Conservation (phyloP, 1,284 basidiomycete genomes). For the Athelia psychrophila region DNA sequence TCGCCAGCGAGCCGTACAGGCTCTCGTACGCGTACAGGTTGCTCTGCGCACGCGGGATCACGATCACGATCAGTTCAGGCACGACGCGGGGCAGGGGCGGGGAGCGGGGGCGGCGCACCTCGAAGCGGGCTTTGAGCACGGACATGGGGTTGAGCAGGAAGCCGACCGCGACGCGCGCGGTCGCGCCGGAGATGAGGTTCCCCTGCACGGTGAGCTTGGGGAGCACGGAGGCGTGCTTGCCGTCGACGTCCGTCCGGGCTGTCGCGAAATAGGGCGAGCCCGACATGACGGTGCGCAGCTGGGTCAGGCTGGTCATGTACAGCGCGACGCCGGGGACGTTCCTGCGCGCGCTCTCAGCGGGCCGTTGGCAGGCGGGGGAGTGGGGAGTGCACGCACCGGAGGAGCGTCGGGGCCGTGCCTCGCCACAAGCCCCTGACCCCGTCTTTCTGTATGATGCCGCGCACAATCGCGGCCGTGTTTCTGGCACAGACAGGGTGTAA, state of each 20-base stretch:
- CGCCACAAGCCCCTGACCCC: slow-evolving; percentile 80
- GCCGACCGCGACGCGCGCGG: slow-evolving; percentile 83
- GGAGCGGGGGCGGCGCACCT: slow-evolving; percentile 55
- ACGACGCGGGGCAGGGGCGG: neutral
- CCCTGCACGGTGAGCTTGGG: slow-evolving; percentile 79
- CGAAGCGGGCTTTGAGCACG: slow-evolving; percentile 92
- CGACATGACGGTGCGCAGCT: slow-evolving; percentile 72
- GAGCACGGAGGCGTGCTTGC: slow-evolving; percentile 51
- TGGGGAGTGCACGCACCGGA: slow-evolving; percentile 44
- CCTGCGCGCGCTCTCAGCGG: slow-evolving; percentile 34
- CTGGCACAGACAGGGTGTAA: slow-evolving; percentile 17
- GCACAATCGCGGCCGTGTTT: slow-evolving; percentile 39
- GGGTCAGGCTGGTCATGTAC: slow-evolving; percentile 86
- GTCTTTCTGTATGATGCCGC: slow-evolving; percentile 56
- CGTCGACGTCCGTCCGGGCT: slow-evolving; percentile 22
- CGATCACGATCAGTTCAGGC: too few relatives aligned
- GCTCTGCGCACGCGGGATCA: too few relatives aligned
- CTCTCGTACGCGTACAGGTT: slow-evolving; percentile 76
- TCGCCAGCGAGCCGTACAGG: slow-evolving; percentile 56
- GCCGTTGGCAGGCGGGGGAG: neutral
- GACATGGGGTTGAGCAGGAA: slow-evolving; percentile 92
- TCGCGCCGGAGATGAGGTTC: slow-evolving; percentile 88
- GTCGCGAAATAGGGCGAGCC: slow-evolving; percentile 59
- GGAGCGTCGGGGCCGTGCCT: slow-evolving; percentile 80
- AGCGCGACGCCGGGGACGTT: slow-evolving; percentile 93